Conservation (phyloP, 2,329 filamentous ascomycete genomes). For the Aspergillus pseudoglaucus region DNA sequence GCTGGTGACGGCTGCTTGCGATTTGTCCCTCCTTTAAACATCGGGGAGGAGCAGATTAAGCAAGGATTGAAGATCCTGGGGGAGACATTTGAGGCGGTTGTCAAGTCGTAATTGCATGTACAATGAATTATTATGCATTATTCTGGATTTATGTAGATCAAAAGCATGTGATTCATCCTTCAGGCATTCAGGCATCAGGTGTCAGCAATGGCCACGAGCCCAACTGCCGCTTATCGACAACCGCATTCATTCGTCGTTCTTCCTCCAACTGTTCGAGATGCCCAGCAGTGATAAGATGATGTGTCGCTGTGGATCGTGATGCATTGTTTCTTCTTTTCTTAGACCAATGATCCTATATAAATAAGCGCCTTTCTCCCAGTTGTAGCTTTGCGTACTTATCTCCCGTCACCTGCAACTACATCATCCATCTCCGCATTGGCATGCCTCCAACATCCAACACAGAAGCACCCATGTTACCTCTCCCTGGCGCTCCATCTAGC, state of each 20-base stretch:
- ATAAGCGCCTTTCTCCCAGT: not conserved
- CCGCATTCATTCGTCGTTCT: not conserved
- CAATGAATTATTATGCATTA: not conserved
- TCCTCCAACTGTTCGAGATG: not conserved
- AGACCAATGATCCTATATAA: not conserved
- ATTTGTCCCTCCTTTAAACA: conserved; percentile 81
- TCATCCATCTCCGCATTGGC: conserved; percentile 1
- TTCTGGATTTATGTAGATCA: not conserved
- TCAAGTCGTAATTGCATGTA: conserved; percentile 28
- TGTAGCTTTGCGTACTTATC: not conserved
- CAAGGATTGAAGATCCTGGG: conserved; percentile 70
- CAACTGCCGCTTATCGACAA: not conserved
- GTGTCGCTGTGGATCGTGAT: not conserved
- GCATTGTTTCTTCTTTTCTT: not conserved
- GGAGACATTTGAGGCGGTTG: conserved; percentile 55
- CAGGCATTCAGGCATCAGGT: not conserved
- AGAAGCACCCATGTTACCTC: conserved; percentile 39
- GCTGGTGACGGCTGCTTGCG: conserved; percentile 86
- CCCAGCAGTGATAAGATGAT: not conserved
- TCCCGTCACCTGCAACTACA: not conserved
- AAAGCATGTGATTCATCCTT: not conserved
- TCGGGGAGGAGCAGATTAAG: conserved; percentile 73
- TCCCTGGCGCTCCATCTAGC: conserved; percentile 53
- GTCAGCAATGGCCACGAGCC: not conserved
- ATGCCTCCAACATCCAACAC: conserved; percentile 19